Base-by-base conservation (phyloP, 2,329 filamentous ascomycete genomes). In the Hypoxylon sp. region DNA sequence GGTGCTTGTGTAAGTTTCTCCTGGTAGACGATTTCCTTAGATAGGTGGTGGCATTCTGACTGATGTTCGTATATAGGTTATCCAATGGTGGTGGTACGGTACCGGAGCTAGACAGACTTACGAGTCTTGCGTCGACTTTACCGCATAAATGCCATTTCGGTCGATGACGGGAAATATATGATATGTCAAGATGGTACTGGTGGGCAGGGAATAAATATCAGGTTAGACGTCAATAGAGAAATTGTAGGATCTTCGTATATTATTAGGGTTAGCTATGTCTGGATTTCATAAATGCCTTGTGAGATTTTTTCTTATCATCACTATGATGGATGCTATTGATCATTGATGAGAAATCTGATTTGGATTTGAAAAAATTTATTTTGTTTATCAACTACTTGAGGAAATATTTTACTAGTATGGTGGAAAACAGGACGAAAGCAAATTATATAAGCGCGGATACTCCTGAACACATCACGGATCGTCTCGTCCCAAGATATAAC, bases 71-170 rank as follows among this genome's bases (percentile, higher is more conserved):
- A 17, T 58, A 15, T 54, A 77, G 76, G 75, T 77, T 15, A 62
- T 77, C 37, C 75, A 76, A 42, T 77, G 75, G 75, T 77, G 74
- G 75, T 77, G 75, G 75, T 77, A 75, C 51, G 75, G 75, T 13
- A 75, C 68, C 1, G 74, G 73, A 27, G 75, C 75, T 5, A 77
- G 42, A 63, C 75, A 76, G 65, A 76, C 73, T 7, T 76, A 77
- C 67, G 76, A 77, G 68, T 72, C 71, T 44, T 76, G 75, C 56
- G 46, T 76, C 39, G 75, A 76, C 69, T 77, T 77, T 60, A 75
- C 71, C 15, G 70, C 74, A 31, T 70, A 62, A 58, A 47, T 10
- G n/a, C n/a, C 10, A 11, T 35, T 11, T 35, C 13, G 7, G 19
- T 44, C 35, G 19, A 44, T 6, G 44, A 24, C 15, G 31, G 11